Base-by-base conservation (phyloP, 2,329 filamentous ascomycete species). In the Dactylellina drechsleri region DNA sequence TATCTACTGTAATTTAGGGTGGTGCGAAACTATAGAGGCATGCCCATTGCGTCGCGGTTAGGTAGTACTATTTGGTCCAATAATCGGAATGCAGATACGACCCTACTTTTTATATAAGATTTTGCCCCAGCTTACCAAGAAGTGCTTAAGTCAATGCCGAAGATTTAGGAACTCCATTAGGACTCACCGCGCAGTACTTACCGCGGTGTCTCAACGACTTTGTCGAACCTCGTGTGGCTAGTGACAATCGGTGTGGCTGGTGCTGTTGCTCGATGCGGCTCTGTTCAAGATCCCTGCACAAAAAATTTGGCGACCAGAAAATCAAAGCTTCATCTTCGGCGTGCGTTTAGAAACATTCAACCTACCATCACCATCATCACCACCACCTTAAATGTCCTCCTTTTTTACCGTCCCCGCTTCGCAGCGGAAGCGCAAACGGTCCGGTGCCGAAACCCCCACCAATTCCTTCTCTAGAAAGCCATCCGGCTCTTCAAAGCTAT, bases 381-480 rank as follows among this genome's bases (percentile, higher is more conserved):
- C 56, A 43, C 60, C 45, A 36, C 54, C 43, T 47, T 6, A 47
- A 26, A 96, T 96, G 93, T 96, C 94, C 80, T 97, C 93, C 45
- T 99, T 98, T 83, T 99, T 99, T 83, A 97, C 93, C 60, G 85
- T 90, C 45, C 93, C 95, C 4, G 91, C 91, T 47, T 90, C 91
- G 59, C 91, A 94, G 81, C 92, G 92, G 84, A 98, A 98, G 86
- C 87, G 95, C 79, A 98, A 98, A 86, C 87, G 93, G 76, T 80
- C 84, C 5, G 82, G 84, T 67, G 85, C 86, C 26, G 83, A 84
- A 70, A 81, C 81, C 66, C 77, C 82, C 64, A 80, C 82, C 70
- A 82, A 82, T 70, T 80, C 43, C 6, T 47, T 83, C 36, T 82
- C 81, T 82, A 40, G 84, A 85, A 79, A 84, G 83, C 79, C 80